Evolutionary conservation across 1,139 yeast species (phyloP), one percentile per base, ranked within the genome.

Genomic region (Williopsis jadinii): DNA sequence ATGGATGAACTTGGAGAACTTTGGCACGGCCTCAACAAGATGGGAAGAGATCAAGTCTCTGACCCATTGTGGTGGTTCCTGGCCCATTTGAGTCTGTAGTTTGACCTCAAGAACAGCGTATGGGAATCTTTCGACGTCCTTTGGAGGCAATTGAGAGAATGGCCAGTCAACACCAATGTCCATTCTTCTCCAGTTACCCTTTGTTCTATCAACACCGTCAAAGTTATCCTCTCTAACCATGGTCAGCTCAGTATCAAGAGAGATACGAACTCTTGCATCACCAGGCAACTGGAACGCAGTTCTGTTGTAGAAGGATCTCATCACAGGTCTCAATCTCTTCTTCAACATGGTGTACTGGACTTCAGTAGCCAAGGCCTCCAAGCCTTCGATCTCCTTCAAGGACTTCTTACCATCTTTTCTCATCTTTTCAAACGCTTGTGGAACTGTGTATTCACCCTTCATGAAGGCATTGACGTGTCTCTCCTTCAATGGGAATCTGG

Each of bases 261-360:
- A 92, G 51, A 94, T 92, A 71, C 98, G 88, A 37, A 92, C 98
- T 60, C 98, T 79, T 4, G 98, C 98, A 64, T 92, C 98, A 47
- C 98, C 98, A 3, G 98, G 98, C 45, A 92, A 76, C 67, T 92
- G 98, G 76, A 92, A 92, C 8, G 98, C 98, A 35, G 98, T 92
- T 72, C 98, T 84, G 65, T 90, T 88, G 67, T 92, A 92, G 64
- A 92, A 92, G 1, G 97, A 86, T 64, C 98, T 79, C 68, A 87
- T 84, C 33, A 90, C 97, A 1, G 98, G 98, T 59, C 97, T 77
- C 61, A 85, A 72, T 62, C 82, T 82, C 60, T 84, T 81, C 59
- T 84, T 85, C 53, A 92, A 66, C 46, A 87, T 81, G 37, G 95
- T 75, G 64, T 90, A 92, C 66, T 92, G 98, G 35, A 85, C 85